Conservation (phyloP, 176 grass and related monocot genomes). For the Themeda triandra region DNA sequence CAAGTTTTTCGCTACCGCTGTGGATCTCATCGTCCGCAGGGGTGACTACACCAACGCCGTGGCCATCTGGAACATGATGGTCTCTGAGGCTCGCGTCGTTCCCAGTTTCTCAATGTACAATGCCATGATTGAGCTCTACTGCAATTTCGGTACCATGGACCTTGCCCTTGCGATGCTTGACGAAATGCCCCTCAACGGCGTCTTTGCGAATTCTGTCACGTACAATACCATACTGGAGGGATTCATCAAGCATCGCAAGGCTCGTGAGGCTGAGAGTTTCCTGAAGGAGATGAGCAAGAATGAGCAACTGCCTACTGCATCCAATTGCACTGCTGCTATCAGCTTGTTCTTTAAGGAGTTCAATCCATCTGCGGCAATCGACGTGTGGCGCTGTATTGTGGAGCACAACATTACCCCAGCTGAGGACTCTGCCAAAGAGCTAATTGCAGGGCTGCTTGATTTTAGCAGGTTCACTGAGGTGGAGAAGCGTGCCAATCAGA, state of each 20-base stretch:
- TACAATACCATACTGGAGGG: constrained; percentile 71
- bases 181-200: constrained; percentile 70
- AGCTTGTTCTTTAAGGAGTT: constrained; percentile 69
- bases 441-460: constrained; percentile 56
- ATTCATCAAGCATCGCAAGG: constrained; percentile 55
- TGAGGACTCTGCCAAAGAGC: constrained; percentile 60
- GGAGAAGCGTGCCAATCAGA: constrained; percentile 44
- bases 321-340: constrained; percentile 58
- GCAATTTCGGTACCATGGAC: constrained; percentile 35
- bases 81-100: constrained; percentile 42
- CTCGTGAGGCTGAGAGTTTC: constrained; percentile 60
- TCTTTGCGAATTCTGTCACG: constrained; percentile 60
- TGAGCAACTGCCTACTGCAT: constrained; percentile 60
- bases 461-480: constrained; percentile 58
- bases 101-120: constrained; percentile 64
- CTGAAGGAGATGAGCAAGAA: constrained; percentile 85
- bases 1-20: constrained; percentile 53
- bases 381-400: constrained; percentile 57
- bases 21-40: constrained; percentile 37
- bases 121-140: constrained; percentile 52
- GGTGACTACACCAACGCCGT: constrained; percentile 29
- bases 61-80: constrained; percentile 67
- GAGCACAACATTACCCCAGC: constrained; percentile 46
- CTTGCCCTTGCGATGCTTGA: constrained; percentile 59
- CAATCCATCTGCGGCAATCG: constrained; percentile 55